phyloP scores from a whole-genome alignment of 306 rosid species.

The Dicorynia guianensis region DNA sequence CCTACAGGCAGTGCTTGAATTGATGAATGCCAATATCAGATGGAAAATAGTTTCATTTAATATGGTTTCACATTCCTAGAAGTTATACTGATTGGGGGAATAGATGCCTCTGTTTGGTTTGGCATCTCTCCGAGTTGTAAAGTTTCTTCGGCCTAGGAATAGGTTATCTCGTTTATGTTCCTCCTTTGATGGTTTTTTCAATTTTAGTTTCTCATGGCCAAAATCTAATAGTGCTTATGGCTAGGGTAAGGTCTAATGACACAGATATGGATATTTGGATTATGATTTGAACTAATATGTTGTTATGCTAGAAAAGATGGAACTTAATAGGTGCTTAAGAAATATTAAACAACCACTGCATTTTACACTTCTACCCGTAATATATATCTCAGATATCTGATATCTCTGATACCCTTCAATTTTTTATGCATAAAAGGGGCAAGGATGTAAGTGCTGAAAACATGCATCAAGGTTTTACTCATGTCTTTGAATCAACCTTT shows the following conservation, averaged over 20 bases:
- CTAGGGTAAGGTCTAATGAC: slow-evolving; percentile 1
- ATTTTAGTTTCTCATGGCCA: background rate
- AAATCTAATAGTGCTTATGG: slow-evolving; percentile 9
- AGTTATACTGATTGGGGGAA: background rate
- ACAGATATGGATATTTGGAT: slow-evolving; percentile 5
- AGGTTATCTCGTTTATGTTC: background rate
- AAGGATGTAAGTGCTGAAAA: slow-evolving; percentile 79
- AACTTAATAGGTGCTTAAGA: slow-evolving; percentile 10
- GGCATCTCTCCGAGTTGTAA: background rate
- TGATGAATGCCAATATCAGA: background rate
- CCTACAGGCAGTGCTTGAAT: background rate
- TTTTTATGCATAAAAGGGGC: slow-evolving; percentile 59
- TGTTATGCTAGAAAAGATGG: slow-evolving; percentile 5
- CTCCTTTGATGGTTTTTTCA: background rate
- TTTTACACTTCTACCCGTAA: background rate
- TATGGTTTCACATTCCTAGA: background rate
- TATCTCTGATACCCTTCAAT: background rate
- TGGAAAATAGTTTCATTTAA: background rate
- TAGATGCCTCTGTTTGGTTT: background rate
- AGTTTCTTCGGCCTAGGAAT: background rate
- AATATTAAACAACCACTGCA: background rate
- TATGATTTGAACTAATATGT: background rate
- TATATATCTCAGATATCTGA: too few relatives aligned
- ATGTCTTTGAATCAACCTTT: slow-evolving; percentile 84
- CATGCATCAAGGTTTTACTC: slow-evolving; percentile 87